These are phyloP conservation scores for Geotrichum reessii DNA, from an alignment of 1,139 yeast genomes.

Conservation along the genomic window DNA sequence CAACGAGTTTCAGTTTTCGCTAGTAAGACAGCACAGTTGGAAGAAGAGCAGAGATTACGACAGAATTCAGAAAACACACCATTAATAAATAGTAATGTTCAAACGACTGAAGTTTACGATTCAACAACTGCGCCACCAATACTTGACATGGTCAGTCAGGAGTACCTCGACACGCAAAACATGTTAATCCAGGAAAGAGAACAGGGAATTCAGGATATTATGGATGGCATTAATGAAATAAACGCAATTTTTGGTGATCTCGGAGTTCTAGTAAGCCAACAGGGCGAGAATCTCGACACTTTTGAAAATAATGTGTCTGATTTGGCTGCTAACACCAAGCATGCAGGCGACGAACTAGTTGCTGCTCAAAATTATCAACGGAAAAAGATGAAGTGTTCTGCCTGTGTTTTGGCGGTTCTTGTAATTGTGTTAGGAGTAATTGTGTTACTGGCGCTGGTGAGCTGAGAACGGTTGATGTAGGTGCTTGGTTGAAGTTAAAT, in stretches of 20 bases:
- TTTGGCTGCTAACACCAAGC: constrained; percentile 60
- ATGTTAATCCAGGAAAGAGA: constrained; percentile 67
- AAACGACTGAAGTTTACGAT: constrained; percentile 20
- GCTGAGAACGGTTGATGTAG: neutral
- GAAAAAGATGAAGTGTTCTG: constrained; percentile 65
- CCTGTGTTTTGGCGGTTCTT: constrained; percentile 51
- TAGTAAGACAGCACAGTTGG: constrained; percentile 8
- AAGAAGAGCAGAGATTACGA: constrained; percentile 22
- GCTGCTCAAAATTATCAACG: constrained; percentile 75
- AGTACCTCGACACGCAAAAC: constrained; percentile 70
- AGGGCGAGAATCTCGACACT: constrained; percentile 77
- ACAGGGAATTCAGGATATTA: constrained; percentile 63
- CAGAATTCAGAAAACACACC: constrained; percentile 36
- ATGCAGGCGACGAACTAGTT: constrained; percentile 61
- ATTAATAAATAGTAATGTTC: constrained; percentile 34
- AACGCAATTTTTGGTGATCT: constrained; percentile 79
- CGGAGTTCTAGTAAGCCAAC: constrained; percentile 71
- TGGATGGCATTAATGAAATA: constrained; percentile 74
- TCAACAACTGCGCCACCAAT: constrained; percentile 30
- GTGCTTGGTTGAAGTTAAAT: neutral
- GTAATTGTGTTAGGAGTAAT: constrained; percentile 43
- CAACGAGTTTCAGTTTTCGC: constrained; percentile 1
- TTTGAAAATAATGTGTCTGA: constrained; percentile 72
- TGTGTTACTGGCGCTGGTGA: constrained; percentile 35
- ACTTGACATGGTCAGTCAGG: constrained; percentile 43